Conservation (phyloP, 2,329 filamentous ascomycete genomes). For the Zelopaecilomyces penicillatus region DNA sequence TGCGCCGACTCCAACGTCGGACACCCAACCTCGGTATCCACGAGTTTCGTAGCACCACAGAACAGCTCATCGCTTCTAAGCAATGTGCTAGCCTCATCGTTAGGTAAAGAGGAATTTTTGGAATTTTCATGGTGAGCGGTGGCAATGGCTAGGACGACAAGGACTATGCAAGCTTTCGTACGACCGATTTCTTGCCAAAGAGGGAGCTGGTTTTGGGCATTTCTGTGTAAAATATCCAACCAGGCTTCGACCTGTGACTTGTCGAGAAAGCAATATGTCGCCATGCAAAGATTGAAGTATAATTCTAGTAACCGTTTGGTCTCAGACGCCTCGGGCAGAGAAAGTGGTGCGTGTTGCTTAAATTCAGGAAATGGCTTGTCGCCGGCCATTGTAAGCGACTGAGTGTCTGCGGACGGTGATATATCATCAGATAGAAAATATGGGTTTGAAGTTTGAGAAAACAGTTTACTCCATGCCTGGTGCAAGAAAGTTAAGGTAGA, state of each 20-base stretch:
- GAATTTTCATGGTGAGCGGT: constrained; percentile 36
- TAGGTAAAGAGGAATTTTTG: constrained; percentile 14
- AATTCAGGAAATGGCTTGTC: constrained; percentile 37
- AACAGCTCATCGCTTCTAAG: constrained; percentile 34
- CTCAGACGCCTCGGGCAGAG: constrained; percentile 29
- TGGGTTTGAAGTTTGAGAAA: constrained; percentile 28
- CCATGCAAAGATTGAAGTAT: constrained; percentile 53
- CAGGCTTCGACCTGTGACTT: constrained; percentile 42
- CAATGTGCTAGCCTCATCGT: constrained; percentile 18
- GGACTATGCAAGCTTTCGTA: constrained; percentile 37
- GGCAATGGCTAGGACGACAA: constrained; percentile 40
- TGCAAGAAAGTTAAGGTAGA: constrained; percentile 46
- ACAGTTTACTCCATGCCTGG: constrained; percentile 41
- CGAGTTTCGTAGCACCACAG: constrained; percentile 30
- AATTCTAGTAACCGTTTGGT: constrained; percentile 32
- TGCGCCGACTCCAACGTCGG: constrained; percentile 49
- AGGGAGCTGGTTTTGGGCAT: constrained; percentile 25
- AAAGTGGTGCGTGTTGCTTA: constrained; percentile 21
- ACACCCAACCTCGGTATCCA: constrained; percentile 41
- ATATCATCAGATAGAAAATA: constrained; percentile 15
- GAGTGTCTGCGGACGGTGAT: constrained; percentile 24
- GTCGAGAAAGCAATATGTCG: constrained; percentile 51
- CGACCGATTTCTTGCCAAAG: constrained; percentile 32
- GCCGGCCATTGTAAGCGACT: constrained; percentile 39
- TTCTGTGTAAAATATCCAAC: constrained; percentile 32